Conservation (phyloP, 78 protist species). For the Isochrysis galbana region DNA sequence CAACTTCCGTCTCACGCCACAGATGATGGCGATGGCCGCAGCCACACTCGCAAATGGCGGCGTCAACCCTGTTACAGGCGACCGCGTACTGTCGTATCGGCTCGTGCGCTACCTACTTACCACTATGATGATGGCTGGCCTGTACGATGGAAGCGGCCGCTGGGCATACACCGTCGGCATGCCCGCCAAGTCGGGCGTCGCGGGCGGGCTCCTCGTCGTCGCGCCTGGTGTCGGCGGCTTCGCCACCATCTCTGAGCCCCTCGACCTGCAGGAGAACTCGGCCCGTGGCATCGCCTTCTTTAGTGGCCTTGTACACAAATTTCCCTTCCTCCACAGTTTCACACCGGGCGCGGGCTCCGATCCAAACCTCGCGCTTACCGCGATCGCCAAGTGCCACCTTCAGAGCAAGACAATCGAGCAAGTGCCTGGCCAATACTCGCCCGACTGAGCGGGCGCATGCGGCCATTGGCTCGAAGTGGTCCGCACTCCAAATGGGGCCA, state of each 20-base stretch:
- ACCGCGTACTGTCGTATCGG: neutral
- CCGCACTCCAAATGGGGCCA: no score
- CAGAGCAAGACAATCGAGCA: no score
- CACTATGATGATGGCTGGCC: constrained; percentile 59
- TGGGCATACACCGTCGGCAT: constrained; percentile 60
- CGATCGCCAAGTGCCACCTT: no score
- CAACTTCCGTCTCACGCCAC: neutral
- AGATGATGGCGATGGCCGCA: constrained; percentile 50
- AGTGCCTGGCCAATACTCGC: no score
- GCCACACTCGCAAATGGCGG: constrained; percentile 77
- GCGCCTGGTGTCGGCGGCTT: constrained; percentile 65
- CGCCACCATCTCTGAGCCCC: constrained; percentile 38
- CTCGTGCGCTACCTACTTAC: constrained; percentile 8
- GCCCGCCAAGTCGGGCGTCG: constrained; percentile 67
- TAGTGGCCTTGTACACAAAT: neutral
- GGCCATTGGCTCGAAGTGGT: no score
- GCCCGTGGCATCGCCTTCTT: neutral
- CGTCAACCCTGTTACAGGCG: constrained; percentile 57
- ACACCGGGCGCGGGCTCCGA: no score
- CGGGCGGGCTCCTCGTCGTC: constrained; percentile 42
- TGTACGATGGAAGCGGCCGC: constrained; percentile 73
- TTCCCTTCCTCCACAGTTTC: neutral
- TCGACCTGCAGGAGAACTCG: constrained; percentile 29
- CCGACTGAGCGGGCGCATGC: no score
- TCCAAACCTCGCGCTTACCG: no score